These are phyloP conservation scores for Leishmania braziliensis DNA, from an alignment of 208 protist genomes.

Conservation along the genomic window DNA sequence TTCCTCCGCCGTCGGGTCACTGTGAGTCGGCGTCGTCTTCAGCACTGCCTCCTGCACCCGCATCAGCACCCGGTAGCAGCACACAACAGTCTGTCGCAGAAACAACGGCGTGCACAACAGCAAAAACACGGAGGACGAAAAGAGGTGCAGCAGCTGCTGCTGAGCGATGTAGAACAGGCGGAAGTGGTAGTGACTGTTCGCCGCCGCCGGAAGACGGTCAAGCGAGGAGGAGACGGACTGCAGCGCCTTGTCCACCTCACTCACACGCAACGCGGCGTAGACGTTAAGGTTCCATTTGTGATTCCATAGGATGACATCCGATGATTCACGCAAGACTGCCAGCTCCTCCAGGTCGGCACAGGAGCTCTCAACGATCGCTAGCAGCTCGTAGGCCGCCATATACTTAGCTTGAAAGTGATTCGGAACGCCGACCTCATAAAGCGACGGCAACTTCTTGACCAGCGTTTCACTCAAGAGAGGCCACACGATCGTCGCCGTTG, in stretches of 20 bases:
- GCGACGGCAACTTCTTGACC: conserved; percentile 73
- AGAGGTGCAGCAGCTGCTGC: conserved; percentile 34
- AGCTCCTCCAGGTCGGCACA: conserved; percentile 72
- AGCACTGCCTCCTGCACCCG: conserved; percentile 26
- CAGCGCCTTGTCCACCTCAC: conserved; percentile 53
- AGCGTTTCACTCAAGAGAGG: conserved; percentile 76
- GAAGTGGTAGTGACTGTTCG: conserved; percentile 20
- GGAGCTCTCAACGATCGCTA: conserved; percentile 49
- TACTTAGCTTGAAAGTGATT: conserved; percentile 82
- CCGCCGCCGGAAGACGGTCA: conserved; percentile 20
- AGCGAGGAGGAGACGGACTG: conserved; percentile 27
- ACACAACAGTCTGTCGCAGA: conserved; percentile 27
- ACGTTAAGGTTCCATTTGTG: conserved; percentile 92
- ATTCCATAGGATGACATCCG: conserved; percentile 76
- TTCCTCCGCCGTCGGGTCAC: neutral
- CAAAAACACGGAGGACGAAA: conserved; percentile 25
- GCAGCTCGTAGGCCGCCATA: conserved; percentile 61
- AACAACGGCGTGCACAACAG: conserved; percentile 33
- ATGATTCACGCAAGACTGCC: conserved; percentile 48
- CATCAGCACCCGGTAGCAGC: conserved; percentile 31
- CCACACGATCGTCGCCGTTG: conserved; percentile 74
- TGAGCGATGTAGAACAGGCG: conserved; percentile 32
- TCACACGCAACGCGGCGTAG: conserved; percentile 69
- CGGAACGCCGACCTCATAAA: conserved; percentile 77
- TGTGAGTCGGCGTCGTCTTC: neutral